Evolutionary conservation across 306 rosid species (phyloP).

Genomic region (Trifolium fragiferum): DNA sequence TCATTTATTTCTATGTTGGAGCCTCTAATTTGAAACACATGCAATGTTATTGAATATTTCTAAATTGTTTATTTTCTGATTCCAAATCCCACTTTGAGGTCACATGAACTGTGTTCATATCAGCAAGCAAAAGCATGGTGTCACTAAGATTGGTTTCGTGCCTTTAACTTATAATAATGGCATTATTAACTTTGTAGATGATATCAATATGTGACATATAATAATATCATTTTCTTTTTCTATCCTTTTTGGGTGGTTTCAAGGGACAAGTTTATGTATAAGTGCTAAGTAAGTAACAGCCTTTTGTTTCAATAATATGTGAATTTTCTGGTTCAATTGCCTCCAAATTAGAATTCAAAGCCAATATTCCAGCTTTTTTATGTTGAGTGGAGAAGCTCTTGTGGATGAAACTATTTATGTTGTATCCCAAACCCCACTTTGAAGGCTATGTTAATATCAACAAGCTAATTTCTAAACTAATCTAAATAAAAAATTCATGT

Average conservation of each 20-base stretch:
- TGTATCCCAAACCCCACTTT: slow-evolving; percentile 31
- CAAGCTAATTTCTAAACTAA: background rate
- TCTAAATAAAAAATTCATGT: slow-evolving; percentile 9
- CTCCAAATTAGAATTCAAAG: slow-evolving; percentile 30
- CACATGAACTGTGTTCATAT: slow-evolving; percentile 25
- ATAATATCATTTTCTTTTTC: background rate
- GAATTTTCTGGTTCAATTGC: slow-evolving; percentile 35
- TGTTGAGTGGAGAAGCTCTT: slow-evolving; percentile 8
- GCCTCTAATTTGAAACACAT: slow-evolving; percentile 36
- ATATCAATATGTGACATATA: slow-evolving; percentile 1
- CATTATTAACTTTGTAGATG: slow-evolving; percentile 21
- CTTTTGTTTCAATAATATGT: slow-evolving; percentile 7
- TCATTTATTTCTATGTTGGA: background rate
- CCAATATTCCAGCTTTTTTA: slow-evolving; percentile 4
- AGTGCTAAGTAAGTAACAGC: slow-evolving; percentile 24
- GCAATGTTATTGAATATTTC: background rate
- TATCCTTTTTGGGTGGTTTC: slow-evolving; percentile 26
- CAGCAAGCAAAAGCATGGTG: slow-evolving; percentile 11
- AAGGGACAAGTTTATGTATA: slow-evolving; percentile 38
- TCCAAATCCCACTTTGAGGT: slow-evolving; percentile 39
- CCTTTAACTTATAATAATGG: slow-evolving; percentile 29
- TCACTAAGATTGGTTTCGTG: background rate
- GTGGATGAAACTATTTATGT: slow-evolving; percentile 36
- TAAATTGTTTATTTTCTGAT: slow-evolving; percentile 31
- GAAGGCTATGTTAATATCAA: slow-evolving; percentile 26